Conservation (phyloP, 768 basidiomycete genomes). For the Suillus sp. region DNA sequence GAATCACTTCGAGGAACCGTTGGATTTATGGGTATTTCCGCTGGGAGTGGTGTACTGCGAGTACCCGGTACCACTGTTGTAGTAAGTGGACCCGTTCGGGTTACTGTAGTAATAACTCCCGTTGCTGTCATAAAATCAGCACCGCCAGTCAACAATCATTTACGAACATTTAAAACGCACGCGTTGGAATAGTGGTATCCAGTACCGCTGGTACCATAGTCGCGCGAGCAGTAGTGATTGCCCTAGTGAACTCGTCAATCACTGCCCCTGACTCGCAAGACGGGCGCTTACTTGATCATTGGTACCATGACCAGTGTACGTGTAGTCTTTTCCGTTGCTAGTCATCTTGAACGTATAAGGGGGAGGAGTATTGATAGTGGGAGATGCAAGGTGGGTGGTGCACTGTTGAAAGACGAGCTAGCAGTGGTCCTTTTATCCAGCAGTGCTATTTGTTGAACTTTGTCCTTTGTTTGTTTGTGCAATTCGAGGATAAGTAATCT, state of each 20-base stretch:
- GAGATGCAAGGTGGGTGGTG: background rate
- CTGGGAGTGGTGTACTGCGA: slow-evolving; percentile 53
- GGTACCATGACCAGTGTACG: slow-evolving; percentile 49
- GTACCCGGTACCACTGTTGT: slow-evolving; percentile 51
- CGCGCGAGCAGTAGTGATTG: slow-evolving; percentile 61
- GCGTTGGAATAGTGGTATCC: slow-evolving; percentile 66
- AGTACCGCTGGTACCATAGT: slow-evolving; percentile 41
- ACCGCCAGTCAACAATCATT: background rate
- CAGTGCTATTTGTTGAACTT: background rate
- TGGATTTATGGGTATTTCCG: slow-evolving; percentile 34
- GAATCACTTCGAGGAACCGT: slow-evolving; percentile 26
- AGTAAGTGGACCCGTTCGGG: slow-evolving; percentile 61
- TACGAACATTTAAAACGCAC: slow-evolving; percentile 34
- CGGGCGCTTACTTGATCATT: slow-evolving; percentile 47
- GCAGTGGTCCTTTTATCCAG: background rate
- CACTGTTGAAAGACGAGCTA: background rate
- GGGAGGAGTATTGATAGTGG: background rate
- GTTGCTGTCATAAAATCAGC: slow-evolving; percentile 33
- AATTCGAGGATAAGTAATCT: background rate
- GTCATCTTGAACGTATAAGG: background rate
- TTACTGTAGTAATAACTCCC: slow-evolving; percentile 68
- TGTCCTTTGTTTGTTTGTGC: background rate
- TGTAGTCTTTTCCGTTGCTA: slow-evolving; percentile 33
- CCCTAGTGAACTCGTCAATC: slow-evolving; percentile 40
- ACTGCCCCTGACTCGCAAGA: background rate